Evolutionary conservation across 2,329 filamentous ascomycete genomes (phyloP), one percentile per base, ranked within the genome.

Genomic region (Claviceps citrina): DNA sequence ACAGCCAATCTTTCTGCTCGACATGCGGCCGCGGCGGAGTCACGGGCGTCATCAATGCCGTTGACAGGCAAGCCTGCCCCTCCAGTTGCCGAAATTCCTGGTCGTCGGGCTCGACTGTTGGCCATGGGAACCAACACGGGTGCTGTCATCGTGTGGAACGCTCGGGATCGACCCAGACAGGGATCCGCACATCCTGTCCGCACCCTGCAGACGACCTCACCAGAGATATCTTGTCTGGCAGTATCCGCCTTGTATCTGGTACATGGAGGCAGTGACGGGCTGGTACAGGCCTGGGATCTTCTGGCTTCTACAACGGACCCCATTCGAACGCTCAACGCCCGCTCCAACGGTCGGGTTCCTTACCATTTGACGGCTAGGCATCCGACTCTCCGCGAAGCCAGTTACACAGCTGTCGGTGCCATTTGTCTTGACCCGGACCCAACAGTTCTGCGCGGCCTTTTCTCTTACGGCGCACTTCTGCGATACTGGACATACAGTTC

Each of bases 201-300:
- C 22, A 68, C 81, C 38, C 87, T 96, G 34, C 77, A 87, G 51
- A 96, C 91, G 0, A 85, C 93, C 34, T 96, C 89, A 0, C 86
- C 89, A 0, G 74, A 85, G 54, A 78, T 96, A 15, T 84, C 86
- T 0, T 84, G 78, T 44, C 60, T 98, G 13, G 91, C 81, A 5
- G 58, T 94, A 35, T 85, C 86, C 1, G 82, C 85, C 2, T 66
- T 98, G 13, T 93, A 93, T 54, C 63, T 98, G 13, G 82, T 96
- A 6, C 84, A 94, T 56, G 91, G 91, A 37, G 91, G 91, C 20
- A 94, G 83, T 49, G 91, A 98, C 60, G 89, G 91, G 1, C 72
- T 96, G 3, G 89, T 94, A 4, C 91, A 96, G 58, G 84, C 86
- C 5, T 98, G 91, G 91, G 91, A 98, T 62, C 84, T 83, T n/a